These are phyloP conservation scores for Penicillium cinerascens DNA, from an alignment of 495 filamentous ascomycete genomes.

Conservation along the genomic window DNA sequence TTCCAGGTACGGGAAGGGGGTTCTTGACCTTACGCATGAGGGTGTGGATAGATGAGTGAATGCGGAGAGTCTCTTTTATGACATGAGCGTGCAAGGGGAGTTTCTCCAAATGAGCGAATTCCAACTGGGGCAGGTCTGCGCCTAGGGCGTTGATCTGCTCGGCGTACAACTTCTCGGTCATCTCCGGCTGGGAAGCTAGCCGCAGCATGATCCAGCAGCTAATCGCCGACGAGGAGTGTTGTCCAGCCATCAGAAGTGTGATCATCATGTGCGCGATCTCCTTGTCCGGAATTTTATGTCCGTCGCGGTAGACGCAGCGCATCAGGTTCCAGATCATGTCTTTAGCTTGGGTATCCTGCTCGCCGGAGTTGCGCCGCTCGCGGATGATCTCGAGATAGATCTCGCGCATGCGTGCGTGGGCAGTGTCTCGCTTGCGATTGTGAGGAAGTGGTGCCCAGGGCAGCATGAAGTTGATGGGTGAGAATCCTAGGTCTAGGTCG, in stretches of 20 bases:
- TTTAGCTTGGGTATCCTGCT: conserved; percentile 30
- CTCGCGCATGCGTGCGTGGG: conserved; percentile 69
- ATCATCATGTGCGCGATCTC: conserved; percentile 93
- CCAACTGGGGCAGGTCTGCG: conserved; percentile 57
- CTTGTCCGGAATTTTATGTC: conserved; percentile 64
- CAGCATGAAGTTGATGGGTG: conserved; percentile 78
- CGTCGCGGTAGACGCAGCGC: conserved; percentile 73
- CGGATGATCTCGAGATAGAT: conserved; percentile 77
- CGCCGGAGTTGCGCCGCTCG: conserved; percentile 50
- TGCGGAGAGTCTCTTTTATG: conserved; percentile 75
- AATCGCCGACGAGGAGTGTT: conserved; percentile 82
- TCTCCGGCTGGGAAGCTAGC: conserved; percentile 66
- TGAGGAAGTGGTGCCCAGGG: conserved; percentile 84
- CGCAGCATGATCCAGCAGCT: conserved; percentile 79
- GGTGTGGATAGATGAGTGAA: conserved; percentile 79
- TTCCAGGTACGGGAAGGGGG: conserved; percentile 74
- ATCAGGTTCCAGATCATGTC: conserved; percentile 88
- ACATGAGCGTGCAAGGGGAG: conserved; percentile 66
- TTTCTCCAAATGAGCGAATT: conserved; percentile 64
- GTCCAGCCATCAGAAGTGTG: conserved; percentile 82
- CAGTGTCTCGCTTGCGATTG: conserved; percentile 73
- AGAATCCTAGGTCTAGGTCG: conserved; percentile 82
- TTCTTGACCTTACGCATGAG: conserved; percentile 82
- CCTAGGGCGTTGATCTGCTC: conserved; percentile 67
- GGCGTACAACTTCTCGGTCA: conserved; percentile 71